Evolutionary conservation across 108 stramenopile species (phyloP), one percentile per base, ranked within the genome.

Genomic region (Cyclotella distinguenda): DNA sequence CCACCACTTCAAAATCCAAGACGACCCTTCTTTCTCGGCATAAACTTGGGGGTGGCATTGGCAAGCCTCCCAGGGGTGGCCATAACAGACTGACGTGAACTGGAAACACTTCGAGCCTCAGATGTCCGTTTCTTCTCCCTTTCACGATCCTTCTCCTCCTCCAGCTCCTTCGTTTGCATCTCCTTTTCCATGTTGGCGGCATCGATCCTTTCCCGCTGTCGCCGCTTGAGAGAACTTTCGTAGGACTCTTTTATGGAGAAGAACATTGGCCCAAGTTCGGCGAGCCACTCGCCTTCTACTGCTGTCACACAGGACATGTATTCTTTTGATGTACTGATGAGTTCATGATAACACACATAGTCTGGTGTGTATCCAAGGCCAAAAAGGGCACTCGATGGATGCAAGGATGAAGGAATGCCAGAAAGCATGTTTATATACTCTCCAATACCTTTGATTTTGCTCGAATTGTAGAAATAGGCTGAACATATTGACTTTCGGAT

Each of bases 361-460:
- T 99, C 99, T 15, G 99, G 99, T 18, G 99, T 97, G 68, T 96
- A 97, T 6, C 99, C 99, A 9, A 98, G 79, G 32, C 97, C 99
- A 76, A 87, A 96, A 15, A 97, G 63, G 11, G 97, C 91, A 53
- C 87, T 87, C 6, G 91, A 87, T 11, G 96, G 96, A 73, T 97
- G 96, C 36, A 99, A 78, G 11, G 87, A 69, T 39, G 88, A 88
- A 10, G 95, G 90, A 34, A 94, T 89, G 15, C 97, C 98, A 26
- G 90, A 93, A 10, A 99, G 86, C 95, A 99, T 91, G 80, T 99
- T 99, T 60, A 97, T 91, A 81, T 99, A 99, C 68, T 99, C 97
- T 6, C 96, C 97, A 55, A 99, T 95, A 23, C 96, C 96, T 78
- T 98, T 98, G 70, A 98, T 94, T 68, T 91, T 91, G 26, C 96